A percentile compares a stretch with the other conserved stretches of the same genome.
These are phyloP conservation scores for Globisporangium cederbergense DNA, from an alignment of 352 stramenopile genomes.

Conservation along the genomic window DNA sequence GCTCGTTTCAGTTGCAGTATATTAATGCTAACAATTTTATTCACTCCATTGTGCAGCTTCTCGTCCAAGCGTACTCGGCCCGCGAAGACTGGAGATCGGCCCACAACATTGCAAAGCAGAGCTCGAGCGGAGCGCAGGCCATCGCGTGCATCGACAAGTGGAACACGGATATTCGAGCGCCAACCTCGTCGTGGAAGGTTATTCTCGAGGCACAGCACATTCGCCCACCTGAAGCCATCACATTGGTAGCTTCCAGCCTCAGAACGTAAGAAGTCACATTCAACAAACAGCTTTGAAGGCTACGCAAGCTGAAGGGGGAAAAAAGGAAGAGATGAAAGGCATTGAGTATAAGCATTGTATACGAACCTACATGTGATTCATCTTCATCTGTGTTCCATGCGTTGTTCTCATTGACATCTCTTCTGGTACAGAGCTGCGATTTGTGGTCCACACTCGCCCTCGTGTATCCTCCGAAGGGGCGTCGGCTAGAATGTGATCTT, in stretches of 20 bases:
- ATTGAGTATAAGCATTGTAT: not conserved
- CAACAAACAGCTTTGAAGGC: not conserved
- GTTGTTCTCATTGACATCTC: not conserved
- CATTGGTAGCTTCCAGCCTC: not conserved
- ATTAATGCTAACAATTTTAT: not conserved
- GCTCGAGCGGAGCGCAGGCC: not conserved
- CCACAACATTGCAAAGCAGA: conserved; percentile 9
- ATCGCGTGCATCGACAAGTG: conserved; percentile 11
- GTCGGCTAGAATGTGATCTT: conserved; percentile 5
- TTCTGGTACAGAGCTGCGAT: not conserved
- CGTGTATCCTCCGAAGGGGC: not conserved
- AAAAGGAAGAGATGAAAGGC: not conserved
- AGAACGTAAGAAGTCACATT: not conserved
- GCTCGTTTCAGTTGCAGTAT: not conserved
- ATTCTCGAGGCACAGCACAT: conserved; percentile 17
- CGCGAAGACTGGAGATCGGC: conserved; percentile 17
- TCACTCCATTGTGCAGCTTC: conserved; percentile 6
- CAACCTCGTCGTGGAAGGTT: conserved; percentile 14
- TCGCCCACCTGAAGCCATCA: conserved; percentile 11
- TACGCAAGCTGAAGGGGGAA: not conserved
- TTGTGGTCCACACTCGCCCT: conserved; percentile 8
- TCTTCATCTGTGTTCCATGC: not conserved
- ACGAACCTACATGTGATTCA: not conserved
- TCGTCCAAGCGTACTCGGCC: conserved; percentile 13
- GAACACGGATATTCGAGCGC: conserved; percentile 9